Evolutionary conservation across 2,329 filamentous ascomycete species (phyloP).

Genomic region (Passalora sequoiae): DNA sequence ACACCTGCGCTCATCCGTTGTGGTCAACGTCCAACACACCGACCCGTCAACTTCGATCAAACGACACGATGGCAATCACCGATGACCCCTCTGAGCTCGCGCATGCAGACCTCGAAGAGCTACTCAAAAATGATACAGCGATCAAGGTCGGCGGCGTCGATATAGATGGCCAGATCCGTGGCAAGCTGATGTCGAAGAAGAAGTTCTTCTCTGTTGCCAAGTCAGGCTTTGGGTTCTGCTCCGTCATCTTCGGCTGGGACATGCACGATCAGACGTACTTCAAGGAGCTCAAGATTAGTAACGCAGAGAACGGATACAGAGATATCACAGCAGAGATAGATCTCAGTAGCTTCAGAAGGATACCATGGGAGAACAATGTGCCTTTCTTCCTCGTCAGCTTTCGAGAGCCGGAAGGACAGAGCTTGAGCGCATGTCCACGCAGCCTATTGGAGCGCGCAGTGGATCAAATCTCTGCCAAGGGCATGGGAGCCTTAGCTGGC

Average conservation of each 20-base stretch:
- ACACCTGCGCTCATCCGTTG: conserved; percentile 10
- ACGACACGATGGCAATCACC: conserved; percentile 30
- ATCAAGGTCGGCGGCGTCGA: conserved; percentile 87
- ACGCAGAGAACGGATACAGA: conserved; percentile 83
- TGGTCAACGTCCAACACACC: conserved; percentile 20
- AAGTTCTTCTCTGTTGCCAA: conserved; percentile 83
- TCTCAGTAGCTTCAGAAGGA: conserved; percentile 68
- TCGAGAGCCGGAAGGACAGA: conserved; percentile 67
- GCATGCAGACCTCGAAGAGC: conserved; percentile 56
- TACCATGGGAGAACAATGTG: conserved; percentile 84
- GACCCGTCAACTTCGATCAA: not conserved
- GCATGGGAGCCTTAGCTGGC: conserved; percentile 83
- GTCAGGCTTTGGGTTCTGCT: conserved; percentile 87
- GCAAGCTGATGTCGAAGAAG: conserved; percentile 86
- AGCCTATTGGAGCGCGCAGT: conserved; percentile 66
- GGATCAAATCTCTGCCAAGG: conserved; percentile 60
- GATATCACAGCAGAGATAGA: conserved; percentile 81
- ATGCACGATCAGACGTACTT: conserved; percentile 93
- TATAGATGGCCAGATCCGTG: conserved; percentile 79
- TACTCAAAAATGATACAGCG: conserved; percentile 66
- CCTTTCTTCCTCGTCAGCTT: conserved; percentile 84
- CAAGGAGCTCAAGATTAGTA: conserved; percentile 78
- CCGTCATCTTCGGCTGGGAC: conserved; percentile 92
- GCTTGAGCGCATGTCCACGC: conserved; percentile 72
- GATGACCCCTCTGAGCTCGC: conserved; percentile 48